A percentile compares a stretch with the other conserved stretches of the same genome.
Evolutionary conservation across 352 stramenopile species (phyloP).

Genomic region (Phytophthora nicotianae): DNA sequence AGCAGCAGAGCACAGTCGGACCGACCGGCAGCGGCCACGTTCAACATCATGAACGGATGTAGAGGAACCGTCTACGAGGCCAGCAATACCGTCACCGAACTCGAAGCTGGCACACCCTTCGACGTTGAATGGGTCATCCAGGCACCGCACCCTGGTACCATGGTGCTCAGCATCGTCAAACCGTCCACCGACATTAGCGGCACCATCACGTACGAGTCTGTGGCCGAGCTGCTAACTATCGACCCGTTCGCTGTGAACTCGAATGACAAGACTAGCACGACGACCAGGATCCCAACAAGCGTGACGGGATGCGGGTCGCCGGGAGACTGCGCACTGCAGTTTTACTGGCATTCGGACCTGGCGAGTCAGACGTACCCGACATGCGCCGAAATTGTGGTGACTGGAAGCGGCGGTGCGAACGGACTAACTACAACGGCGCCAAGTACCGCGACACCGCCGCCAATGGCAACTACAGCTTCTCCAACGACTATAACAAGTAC

Average conservation of each 20-base stretch:
- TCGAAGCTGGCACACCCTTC: slow-evolving; percentile 48
- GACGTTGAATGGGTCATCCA: slow-evolving; percentile 60
- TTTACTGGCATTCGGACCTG: slow-evolving; percentile 68
- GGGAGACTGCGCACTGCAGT: slow-evolving; percentile 58
- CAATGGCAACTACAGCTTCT: background rate
- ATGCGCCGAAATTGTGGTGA: slow-evolving; percentile 56
- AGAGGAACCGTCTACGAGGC: slow-evolving; percentile 61
- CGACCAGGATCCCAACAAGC: slow-evolving; percentile 44
- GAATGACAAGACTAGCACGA: slow-evolving; percentile 18
- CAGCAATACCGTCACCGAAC: slow-evolving; percentile 46
- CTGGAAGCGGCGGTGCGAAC: slow-evolving; percentile 18
- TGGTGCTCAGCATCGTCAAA: slow-evolving; percentile 64
- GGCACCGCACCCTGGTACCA: slow-evolving; percentile 56
- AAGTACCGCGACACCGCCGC: background rate
- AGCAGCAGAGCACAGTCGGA: slow-evolving; percentile 50
- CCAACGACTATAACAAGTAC: background rate
- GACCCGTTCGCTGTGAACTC: slow-evolving; percentile 30
- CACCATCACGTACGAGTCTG: slow-evolving; percentile 50
- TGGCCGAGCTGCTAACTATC: slow-evolving; percentile 33
- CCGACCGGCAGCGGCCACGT: slow-evolving; percentile 44
- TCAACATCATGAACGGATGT: slow-evolving; percentile 72
- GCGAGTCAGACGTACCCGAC: slow-evolving; percentile 68
- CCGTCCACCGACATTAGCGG: slow-evolving; percentile 40
- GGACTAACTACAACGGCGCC: background rate
- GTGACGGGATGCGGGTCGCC: slow-evolving; percentile 48